Percentiles rank a stretch among this genome's conserved stretches.
Conservation (phyloP, 192 early-diverging fungal species). For the Coemansia sp. region DNA sequence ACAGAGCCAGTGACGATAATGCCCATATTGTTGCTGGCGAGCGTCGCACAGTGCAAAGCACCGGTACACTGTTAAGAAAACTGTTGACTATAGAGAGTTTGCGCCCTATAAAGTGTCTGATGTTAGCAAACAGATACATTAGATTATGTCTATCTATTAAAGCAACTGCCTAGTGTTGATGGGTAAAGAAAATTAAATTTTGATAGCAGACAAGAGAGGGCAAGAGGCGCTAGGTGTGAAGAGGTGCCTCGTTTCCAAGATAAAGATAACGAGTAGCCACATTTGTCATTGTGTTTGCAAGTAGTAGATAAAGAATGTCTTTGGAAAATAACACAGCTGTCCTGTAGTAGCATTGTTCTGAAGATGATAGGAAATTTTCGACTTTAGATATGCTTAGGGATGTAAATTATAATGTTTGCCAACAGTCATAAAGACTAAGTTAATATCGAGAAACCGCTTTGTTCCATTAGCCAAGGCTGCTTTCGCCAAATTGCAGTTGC, state of each 20-base stretch:
- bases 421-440: no score
- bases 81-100: background rate
- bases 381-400: background rate
- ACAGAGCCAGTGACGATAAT: constrained; percentile 29
- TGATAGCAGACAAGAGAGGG: background rate
- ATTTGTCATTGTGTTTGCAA: background rate
- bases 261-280: background rate
- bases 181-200: background rate
- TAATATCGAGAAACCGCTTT: background rate
- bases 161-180: background rate
- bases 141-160: background rate
- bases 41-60: constrained; percentile 8
- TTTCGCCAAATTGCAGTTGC: background rate
- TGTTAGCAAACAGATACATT: background rate
- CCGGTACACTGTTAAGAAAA: constrained; percentile 4
- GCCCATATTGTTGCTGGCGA: constrained; percentile 36
- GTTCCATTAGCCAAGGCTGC: background rate
- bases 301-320: background rate
- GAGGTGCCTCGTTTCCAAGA: background rate
- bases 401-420: background rate
- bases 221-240: background rate
- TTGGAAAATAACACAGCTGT: background rate
- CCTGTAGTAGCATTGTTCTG: background rate
- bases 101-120: background rate
- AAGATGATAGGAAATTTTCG: background rate